Evolutionary conservation across 2,329 filamentous ascomycete genomes (phyloP).

Genomic region (Hansfordia pulvinata): DNA sequence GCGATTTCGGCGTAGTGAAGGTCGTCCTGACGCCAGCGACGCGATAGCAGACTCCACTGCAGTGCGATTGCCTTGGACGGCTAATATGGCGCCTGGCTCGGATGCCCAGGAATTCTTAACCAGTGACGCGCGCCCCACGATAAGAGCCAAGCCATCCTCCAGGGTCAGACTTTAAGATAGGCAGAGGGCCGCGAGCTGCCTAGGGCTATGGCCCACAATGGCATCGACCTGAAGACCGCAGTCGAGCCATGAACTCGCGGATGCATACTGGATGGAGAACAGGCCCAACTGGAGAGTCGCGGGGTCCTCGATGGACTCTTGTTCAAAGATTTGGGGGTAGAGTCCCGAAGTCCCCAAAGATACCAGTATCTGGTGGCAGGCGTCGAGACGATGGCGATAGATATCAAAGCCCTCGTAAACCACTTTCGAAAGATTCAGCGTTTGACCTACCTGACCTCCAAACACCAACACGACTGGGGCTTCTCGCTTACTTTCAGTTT

Average conservation of each 20-base stretch:
- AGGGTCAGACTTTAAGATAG: constrained; percentile 17
- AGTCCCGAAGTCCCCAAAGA: constrained; percentile 9
- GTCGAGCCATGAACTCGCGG: constrained; percentile 19
- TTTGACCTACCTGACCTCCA: no score
- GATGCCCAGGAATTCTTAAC: constrained; percentile 7
- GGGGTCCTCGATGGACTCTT: constrained; percentile 7
- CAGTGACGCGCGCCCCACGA: constrained; percentile 13
- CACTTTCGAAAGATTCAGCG: no score
- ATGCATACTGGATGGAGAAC: constrained; percentile 23
- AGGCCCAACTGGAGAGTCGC: constrained; percentile 21
- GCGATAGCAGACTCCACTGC: no score
- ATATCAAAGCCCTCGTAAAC: constrained; percentile 10
- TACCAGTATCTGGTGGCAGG: constrained; percentile 3
- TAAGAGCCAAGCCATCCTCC: constrained; percentile 14
- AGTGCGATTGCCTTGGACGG: constrained; percentile 2
- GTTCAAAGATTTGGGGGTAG: constrained; percentile 15
- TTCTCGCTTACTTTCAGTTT: no score
- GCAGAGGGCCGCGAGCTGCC: constrained; percentile 24
- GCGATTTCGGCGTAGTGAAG: constrained; percentile 1
- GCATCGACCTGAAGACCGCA: constrained; percentile 13
- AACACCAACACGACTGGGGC: no score
- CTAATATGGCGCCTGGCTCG: constrained; percentile 6
- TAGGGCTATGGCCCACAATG: constrained; percentile 25
- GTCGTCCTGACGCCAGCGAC: no score
- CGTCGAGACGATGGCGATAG: constrained; percentile 10